A percentile compares a stretch with the other conserved stretches of the same genome.
These are phyloP conservation scores for Lasiosphaeria miniovina DNA, from an alignment of 495 filamentous ascomycete species.

Conservation along the genomic window DNA sequence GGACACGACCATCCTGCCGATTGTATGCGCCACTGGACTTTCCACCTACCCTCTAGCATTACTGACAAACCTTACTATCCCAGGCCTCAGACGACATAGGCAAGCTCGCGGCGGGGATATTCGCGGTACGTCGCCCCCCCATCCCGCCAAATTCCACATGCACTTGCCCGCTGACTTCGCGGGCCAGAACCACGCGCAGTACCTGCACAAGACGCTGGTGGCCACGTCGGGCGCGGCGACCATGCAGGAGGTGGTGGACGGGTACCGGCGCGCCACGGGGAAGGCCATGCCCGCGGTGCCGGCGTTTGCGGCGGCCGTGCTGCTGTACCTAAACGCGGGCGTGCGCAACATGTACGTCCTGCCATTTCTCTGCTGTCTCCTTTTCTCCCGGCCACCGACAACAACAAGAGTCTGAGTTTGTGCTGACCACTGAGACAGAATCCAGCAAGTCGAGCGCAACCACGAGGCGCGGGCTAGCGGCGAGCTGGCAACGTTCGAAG, in stretches of 20 bases:
- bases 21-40: slow-evolving; percentile 20
- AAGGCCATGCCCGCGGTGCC: slow-evolving; percentile 26
- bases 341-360: not conserved
- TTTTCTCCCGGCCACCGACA: too few species aligned
- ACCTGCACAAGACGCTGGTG: slow-evolving; percentile 21
- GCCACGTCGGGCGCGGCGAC: slow-evolving; percentile 27
- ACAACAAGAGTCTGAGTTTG: too few species aligned
- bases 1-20: slow-evolving; percentile 28
- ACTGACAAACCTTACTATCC: not conserved
- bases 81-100: slow-evolving; percentile 40
- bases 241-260: slow-evolving; percentile 24
- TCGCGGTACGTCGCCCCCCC: slow-evolving; percentile 20
- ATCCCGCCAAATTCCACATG: not conserved
- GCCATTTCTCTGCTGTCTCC: too few species aligned
- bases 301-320: slow-evolving; percentile 15
- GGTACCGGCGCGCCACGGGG: slow-evolving; percentile 22
- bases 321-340: slow-evolving; percentile 22
- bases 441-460: slow-evolving; percentile 23
- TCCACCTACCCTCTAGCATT: not conserved
- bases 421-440: slow-evolving; percentile 7
- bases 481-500: slow-evolving; percentile 16
- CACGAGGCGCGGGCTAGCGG: slow-evolving; percentile 21
- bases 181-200: slow-evolving; percentile 27
- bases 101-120: slow-evolving; percentile 33
- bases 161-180: not conserved